Evolutionary conservation across 352 stramenopile species (phyloP).

Genomic region (Phytophthora nicotianae): DNA sequence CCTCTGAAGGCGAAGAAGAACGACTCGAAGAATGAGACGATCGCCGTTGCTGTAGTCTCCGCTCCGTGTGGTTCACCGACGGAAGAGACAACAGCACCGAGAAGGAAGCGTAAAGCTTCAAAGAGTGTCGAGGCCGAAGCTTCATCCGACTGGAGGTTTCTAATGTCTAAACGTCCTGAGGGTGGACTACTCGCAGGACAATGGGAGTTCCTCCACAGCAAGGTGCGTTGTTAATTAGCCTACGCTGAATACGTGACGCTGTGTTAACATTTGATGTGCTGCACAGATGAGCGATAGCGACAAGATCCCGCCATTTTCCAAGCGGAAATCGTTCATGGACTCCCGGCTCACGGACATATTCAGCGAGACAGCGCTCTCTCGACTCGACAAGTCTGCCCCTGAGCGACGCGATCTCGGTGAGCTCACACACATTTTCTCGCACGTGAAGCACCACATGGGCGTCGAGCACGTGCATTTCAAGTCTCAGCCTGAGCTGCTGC

Average conservation of each 20-base stretch:
- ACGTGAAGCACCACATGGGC: slow-evolving; percentile 91
- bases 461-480: slow-evolving; percentile 83
- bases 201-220: slow-evolving; percentile 89
- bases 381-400: slow-evolving; percentile 23
- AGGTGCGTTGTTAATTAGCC: slow-evolving; percentile 36
- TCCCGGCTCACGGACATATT: slow-evolving; percentile 46
- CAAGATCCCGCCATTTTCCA: slow-evolving; percentile 65
- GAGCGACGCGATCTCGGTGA: slow-evolving; percentile 68
- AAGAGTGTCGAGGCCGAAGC: slow-evolving; percentile 20
- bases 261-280: slow-evolving; percentile 9
- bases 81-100: background rate
- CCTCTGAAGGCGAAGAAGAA: slow-evolving; percentile 85
- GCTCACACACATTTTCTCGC: slow-evolving; percentile 90
- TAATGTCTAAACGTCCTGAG: slow-evolving; percentile 79
- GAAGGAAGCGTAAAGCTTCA: slow-evolving; percentile 28
- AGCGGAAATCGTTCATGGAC: slow-evolving; percentile 66
- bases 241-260: too few relatives aligned
- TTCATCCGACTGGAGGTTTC: slow-evolving; percentile 59
- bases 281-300: slow-evolving; percentile 62
- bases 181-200: slow-evolving; percentile 83
- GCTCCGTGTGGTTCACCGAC: slow-evolving; percentile 14
- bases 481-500: slow-evolving; percentile 25
- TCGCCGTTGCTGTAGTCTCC: slow-evolving; percentile 77
- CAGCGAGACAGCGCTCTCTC: slow-evolving; percentile 22
- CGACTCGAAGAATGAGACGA: slow-evolving; percentile 74